Conservation (phyloP, 164 flowering plant species). For the Chloranthus sessilifolius region DNA sequence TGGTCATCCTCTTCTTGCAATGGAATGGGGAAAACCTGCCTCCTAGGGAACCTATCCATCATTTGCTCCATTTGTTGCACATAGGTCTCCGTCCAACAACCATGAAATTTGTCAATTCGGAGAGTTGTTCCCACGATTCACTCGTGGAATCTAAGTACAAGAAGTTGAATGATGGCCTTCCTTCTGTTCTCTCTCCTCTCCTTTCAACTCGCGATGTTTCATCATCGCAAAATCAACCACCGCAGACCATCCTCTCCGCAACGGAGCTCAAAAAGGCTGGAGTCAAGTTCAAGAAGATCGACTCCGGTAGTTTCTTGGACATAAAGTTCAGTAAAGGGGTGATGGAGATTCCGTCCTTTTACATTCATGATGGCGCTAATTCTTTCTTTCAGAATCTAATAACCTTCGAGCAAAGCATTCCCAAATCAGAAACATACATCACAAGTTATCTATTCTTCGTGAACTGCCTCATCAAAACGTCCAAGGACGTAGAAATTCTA, state of each 20-base stretch:
- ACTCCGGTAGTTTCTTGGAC: not conserved
- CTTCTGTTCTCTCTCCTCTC: slow-evolving; percentile 29
- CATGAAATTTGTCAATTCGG: not conserved
- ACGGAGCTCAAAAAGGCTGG: not conserved
- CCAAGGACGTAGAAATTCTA: not conserved
- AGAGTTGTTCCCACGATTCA: no score
- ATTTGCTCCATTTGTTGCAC: not conserved
- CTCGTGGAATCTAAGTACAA: no score
- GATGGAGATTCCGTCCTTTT: not conserved
- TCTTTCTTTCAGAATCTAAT: not conserved
- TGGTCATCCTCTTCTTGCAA: not conserved
- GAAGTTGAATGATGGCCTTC: no score
- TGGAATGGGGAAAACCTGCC: not conserved
- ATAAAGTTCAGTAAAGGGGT: slow-evolving; percentile 1
- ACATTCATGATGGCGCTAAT: not conserved
- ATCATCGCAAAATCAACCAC: no score
- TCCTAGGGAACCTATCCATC: not conserved
- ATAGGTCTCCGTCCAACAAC: not conserved
- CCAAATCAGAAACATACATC: not conserved
- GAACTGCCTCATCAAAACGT: not conserved
- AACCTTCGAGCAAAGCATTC: slow-evolving; percentile 4
- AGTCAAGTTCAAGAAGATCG: not conserved
- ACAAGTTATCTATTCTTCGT: slow-evolving; percentile 3
- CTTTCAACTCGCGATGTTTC: slow-evolving; percentile 21
- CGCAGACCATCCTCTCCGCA: not conserved